A percentile compares a stretch with the other conserved stretches of the same genome.
Evolutionary conservation across 2,329 filamentous ascomycete genomes (phyloP).

Genomic region (Pestalotiopsis sp.): DNA sequence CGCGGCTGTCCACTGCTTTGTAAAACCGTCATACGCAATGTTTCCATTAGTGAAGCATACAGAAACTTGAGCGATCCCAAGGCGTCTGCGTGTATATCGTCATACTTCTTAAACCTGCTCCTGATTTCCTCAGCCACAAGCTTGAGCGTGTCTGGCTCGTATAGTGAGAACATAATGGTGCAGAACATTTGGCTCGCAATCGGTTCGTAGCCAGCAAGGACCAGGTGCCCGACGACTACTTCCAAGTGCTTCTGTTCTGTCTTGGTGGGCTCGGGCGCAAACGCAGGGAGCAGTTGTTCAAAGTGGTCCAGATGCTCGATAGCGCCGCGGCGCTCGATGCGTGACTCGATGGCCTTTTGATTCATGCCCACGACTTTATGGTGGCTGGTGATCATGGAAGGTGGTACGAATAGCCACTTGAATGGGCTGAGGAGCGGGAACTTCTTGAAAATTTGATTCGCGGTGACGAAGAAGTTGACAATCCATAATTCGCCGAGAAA

Average conservation of each 20-base stretch:
- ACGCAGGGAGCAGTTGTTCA: constrained; percentile 23
- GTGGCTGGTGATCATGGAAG: constrained; percentile 6
- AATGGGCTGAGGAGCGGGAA: constrained; percentile 21
- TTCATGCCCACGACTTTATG: constrained; percentile 16
- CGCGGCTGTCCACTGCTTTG: constrained; percentile 8
- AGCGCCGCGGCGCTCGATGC: constrained; percentile 23
- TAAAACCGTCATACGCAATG: neutral
- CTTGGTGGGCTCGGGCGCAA: constrained; percentile 19
- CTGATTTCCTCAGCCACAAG: neutral
- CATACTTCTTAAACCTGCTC: neutral
- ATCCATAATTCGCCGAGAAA: constrained; percentile 15
- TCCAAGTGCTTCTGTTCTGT: constrained; percentile 22
- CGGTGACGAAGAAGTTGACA: constrained; percentile 16
- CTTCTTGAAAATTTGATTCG: constrained; percentile 18
- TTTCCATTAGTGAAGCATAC: neutral
- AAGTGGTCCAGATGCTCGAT: constrained; percentile 26
- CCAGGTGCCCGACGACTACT: constrained; percentile 16
- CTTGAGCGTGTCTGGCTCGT: constrained; percentile 15
- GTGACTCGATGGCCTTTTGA: constrained; percentile 17
- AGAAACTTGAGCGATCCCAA: neutral
- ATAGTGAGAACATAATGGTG: constrained; percentile 15
- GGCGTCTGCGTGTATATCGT: neutral
- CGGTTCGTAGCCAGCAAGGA: constrained; percentile 16
- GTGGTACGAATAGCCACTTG: constrained; percentile 21
- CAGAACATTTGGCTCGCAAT: constrained; percentile 22